These are phyloP conservation scores for Thelephora ganbajun DNA, from an alignment of 768 basidiomycete species.

Conservation along the genomic window DNA sequence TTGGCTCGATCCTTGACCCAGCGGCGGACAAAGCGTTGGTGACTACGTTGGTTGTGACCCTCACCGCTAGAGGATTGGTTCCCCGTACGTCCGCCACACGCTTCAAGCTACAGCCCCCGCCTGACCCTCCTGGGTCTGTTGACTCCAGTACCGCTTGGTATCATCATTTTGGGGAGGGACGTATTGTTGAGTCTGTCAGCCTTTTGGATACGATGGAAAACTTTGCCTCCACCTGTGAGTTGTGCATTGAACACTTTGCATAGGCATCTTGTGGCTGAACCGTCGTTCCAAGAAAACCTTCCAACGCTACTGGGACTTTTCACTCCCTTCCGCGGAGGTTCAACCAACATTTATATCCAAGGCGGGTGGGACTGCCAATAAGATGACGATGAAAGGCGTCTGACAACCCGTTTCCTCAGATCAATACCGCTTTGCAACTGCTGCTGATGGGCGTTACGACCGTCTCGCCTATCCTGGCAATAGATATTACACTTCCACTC, in stretches of 20 bases:
- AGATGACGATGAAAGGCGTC: not conserved
- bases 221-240: conserved; percentile 75
- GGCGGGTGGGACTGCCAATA: conserved; percentile 21
- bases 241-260: not conserved
- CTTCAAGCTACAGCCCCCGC: not conserved
- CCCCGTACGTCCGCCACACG: conserved; percentile 23
- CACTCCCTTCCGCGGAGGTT: conserved; percentile 90
- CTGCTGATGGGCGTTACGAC: conserved; percentile 85
- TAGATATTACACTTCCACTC: conserved; percentile 39
- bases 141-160: conserved; percentile 63
- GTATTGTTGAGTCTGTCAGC: conserved; percentile 75
- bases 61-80: conserved; percentile 72
- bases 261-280: not conserved
- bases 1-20: conserved; percentile 92
- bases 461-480: conserved; percentile 62
- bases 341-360: conserved; percentile 91
- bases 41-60: conserved; percentile 82
- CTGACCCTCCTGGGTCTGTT: not conserved
- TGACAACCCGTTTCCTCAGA: conserved; percentile 24
- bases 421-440: conserved; percentile 89
- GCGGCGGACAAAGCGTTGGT: conserved; percentile 93
- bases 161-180: conserved; percentile 82
- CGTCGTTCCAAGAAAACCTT: conserved; percentile 62
- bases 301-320: conserved; percentile 89
- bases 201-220: conserved; percentile 86